These are phyloP conservation scores for Cercis canadensis DNA, from an alignment of 306 rosid species.

Conservation along the genomic window DNA sequence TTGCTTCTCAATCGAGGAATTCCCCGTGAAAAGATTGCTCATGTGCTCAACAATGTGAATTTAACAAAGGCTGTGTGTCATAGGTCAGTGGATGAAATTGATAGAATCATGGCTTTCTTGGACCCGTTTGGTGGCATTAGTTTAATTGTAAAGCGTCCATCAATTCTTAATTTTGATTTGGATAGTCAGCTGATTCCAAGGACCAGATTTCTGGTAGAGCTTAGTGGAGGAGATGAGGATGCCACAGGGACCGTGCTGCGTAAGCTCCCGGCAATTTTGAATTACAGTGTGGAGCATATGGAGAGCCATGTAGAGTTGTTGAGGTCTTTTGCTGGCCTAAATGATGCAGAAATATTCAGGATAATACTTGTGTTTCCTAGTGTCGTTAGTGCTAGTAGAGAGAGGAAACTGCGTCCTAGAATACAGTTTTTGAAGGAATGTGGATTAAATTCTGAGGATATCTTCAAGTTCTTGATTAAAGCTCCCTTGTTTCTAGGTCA, in stretches of 20 bases:
- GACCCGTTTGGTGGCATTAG: slow-evolving; percentile 60
- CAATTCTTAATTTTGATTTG: slow-evolving; percentile 60
- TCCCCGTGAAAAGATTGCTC: slow-evolving; percentile 52
- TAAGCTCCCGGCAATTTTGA: slow-evolving; percentile 62
- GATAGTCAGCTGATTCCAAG: slow-evolving; percentile 67
- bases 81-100: slow-evolving; percentile 64
- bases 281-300: slow-evolving; percentile 60
- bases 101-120: slow-evolving; percentile 48
- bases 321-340: slow-evolving; percentile 65
- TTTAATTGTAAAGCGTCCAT: slow-evolving; percentile 64
- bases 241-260: slow-evolving; percentile 50
- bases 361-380: slow-evolving; percentile 61
- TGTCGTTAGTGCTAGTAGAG: slow-evolving; percentile 68
- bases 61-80: slow-evolving; percentile 62
- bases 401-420: slow-evolving; percentile 77
- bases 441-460: slow-evolving; percentile 60
- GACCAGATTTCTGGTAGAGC: slow-evolving; percentile 44
- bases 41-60: slow-evolving; percentile 65
- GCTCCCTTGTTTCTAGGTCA: slow-evolving; percentile 75
- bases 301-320: slow-evolving; percentile 60
- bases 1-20: slow-evolving; percentile 59
- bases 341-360: slow-evolving; percentile 62
- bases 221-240: slow-evolving; percentile 65
- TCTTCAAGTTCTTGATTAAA: slow-evolving; percentile 71
- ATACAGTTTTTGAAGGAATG: slow-evolving; percentile 78